These are phyloP conservation scores for Asclepias syriaca DNA, from an alignment of 257 asterid genomes.

Conservation along the genomic window DNA sequence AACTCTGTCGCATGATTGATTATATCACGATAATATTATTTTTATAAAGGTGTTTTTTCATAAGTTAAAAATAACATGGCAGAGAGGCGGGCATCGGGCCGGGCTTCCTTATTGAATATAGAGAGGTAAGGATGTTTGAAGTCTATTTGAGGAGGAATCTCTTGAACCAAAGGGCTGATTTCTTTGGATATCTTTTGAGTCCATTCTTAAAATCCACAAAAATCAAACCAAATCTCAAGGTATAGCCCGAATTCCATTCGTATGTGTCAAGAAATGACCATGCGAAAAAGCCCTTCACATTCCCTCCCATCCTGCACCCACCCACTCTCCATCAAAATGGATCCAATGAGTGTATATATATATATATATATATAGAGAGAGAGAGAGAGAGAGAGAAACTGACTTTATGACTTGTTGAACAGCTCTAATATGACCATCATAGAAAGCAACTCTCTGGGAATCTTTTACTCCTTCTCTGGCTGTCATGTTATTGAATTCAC, in stretches of 20 bases:
- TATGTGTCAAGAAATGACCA: constrained; percentile 43
- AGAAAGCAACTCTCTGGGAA: constrained; percentile 16
- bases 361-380: neutral
- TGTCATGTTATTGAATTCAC: constrained; percentile 8
- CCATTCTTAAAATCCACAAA: constrained; percentile 31
- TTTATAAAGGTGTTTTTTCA: too few relatives aligned
- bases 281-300: constrained; percentile 43
- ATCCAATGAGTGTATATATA: too few relatives aligned
- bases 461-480: constrained; percentile 17
- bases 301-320: constrained; percentile 31
- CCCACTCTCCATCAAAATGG: too few relatives aligned
- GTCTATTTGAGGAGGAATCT: constrained; percentile 17
- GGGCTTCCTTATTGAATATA: too few relatives aligned
- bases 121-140: too few relatives aligned
- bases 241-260: constrained; percentile 46
- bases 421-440: constrained; percentile 34
- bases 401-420: constrained; percentile 40
- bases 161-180: constrained; percentile 27
- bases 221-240: constrained; percentile 26
- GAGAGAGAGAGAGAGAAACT: constrained; percentile 3
- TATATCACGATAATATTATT: too few relatives aligned
- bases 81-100: too few relatives aligned
- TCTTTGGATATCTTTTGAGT: constrained; percentile 30
- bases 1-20: too few relatives aligned
- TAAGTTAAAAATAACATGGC: too few relatives aligned